Evolutionary conservation across 2,329 filamentous ascomycete genomes (phyloP).

Genomic region (Penicillium glabrum): DNA sequence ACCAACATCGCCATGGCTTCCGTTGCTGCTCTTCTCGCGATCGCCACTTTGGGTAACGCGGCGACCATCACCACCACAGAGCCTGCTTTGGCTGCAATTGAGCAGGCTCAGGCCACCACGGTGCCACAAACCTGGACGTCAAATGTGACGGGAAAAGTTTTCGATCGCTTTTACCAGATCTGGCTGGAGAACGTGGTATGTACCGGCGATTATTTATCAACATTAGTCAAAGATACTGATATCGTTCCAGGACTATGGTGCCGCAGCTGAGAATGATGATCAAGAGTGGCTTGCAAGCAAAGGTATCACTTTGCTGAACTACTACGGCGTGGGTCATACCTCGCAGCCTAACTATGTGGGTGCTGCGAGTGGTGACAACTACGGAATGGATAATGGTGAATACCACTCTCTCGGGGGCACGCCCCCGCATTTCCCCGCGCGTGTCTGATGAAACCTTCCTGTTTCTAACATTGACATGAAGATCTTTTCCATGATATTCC

Average conservation of each 20-base stretch:
- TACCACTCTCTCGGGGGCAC: no score
- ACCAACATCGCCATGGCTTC: neutral
- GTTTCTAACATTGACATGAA: no score
- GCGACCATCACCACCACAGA: slow-evolving; percentile 27
- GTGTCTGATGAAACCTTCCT: no score
- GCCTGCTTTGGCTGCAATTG: slow-evolving; percentile 27
- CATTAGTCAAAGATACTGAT: no score
- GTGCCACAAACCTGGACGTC: slow-evolving; percentile 61
- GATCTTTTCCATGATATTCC: slow-evolving; percentile 60
- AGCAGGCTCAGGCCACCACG: slow-evolving; percentile 52
- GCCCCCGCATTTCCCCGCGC: no score
- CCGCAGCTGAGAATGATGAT: slow-evolving; percentile 60
- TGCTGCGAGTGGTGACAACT: slow-evolving; percentile 68
- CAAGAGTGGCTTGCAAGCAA: slow-evolving; percentile 31
- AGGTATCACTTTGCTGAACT: slow-evolving; percentile 61
- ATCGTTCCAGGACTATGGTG: slow-evolving; percentile 52
- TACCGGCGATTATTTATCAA: slow-evolving; percentile 3
- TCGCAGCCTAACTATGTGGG: slow-evolving; percentile 76
- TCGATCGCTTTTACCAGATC: slow-evolving; percentile 71
- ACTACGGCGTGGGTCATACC: slow-evolving; percentile 67
- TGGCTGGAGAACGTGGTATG: slow-evolving; percentile 74
- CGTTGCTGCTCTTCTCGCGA: slow-evolving; percentile 1
- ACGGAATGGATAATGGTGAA: slow-evolving; percentile 63
- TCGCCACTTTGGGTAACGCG: slow-evolving; percentile 19
- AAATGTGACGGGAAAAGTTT: slow-evolving; percentile 67